Base-by-base conservation (phyloP, 2,329 filamentous ascomycete species). In the Madurella mycetomatis region DNA sequence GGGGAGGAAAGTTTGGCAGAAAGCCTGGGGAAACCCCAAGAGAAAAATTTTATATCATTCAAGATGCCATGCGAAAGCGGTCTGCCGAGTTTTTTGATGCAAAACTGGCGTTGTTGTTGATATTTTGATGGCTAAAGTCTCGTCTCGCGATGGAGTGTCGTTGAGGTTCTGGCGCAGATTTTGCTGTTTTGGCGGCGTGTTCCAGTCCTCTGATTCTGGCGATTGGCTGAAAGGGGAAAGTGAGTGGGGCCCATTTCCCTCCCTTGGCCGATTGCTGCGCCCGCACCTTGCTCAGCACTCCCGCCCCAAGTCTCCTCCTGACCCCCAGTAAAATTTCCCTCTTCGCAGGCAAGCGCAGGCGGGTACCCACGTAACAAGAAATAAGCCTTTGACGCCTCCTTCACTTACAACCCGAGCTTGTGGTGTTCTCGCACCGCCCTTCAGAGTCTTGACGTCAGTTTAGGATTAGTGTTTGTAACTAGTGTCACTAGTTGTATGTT, bases 41-140 rank as follows among this genome's bases (percentile, higher is more conserved):
- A 85, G 82, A 86, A 83, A 73, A 77, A 76, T 76, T 47, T 83
- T 73, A 80, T 72, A 71, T 74, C 77, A 83, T 84, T 82, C 79
- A 80, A 72, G 70, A 70, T 70, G 68, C 76, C 75, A 78, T 83
- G 75, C 71, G 72, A 77, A 73, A 76, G 72, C 68, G 67, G 65
- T 69, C 73, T 71, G 69, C 69, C 67, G 72, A 76, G 71, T 79
- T 77, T 76, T 68, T 65, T 67, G 82, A 83, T 84, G 73, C 69
- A 76, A 75, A 74, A 72, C 56, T 68, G 70, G 67, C 62, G 72
- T 72, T 70, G 72, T 74, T 72, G 75, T 73, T 69, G 71, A 70
- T 69, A 70, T 82, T 79, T 78, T 72, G 81, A 83, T 81, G 78
- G 68, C 62, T 66, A 66, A 76, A 75, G 64, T 72, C 61, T 73